Percentiles rank a stretch among this genome's conserved stretches.
phyloP scores from a whole-genome alignment of 768 basidiomycete species.

The Cantharellus cinnabarinus region DNA sequence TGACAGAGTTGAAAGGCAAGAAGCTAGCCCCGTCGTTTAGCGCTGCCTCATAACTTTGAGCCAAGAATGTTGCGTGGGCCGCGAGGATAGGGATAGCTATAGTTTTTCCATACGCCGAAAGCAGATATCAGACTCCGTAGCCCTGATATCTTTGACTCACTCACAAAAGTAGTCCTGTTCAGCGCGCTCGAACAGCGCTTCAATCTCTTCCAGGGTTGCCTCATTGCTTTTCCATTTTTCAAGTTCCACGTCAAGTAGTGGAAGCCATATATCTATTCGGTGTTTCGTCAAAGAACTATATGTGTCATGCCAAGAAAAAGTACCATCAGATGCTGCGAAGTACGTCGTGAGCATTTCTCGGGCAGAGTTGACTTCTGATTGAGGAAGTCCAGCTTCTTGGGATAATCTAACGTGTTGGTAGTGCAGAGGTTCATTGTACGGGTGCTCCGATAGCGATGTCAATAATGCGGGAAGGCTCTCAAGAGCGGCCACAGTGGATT shows the following conservation, averaged over 20 bases:
- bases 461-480: constrained; percentile 2
- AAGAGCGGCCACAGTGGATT: background rate
- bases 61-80: constrained; percentile 1
- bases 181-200: constrained; percentile 5
- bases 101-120: background rate
- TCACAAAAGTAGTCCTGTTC: constrained; percentile 7
- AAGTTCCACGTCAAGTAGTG: constrained; percentile 2
- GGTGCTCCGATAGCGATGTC: constrained; percentile 1
- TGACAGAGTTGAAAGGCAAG: constrained; percentile 1
- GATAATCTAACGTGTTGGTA: constrained; percentile 2
- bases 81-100: constrained; percentile 7
- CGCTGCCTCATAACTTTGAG: background rate
- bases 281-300: background rate
- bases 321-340: constrained; percentile 5
- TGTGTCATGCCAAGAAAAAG: background rate
- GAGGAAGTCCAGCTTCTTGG: background rate
- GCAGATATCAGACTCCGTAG: background rate
- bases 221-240: background rate
- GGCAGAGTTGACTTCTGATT: constrained; percentile 3
- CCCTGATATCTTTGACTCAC: background rate
- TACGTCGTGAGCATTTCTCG: constrained; percentile 2
- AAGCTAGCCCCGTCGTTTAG: background rate
- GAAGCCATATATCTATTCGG: constrained; percentile 5
- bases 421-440: constrained; percentile 4
- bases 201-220: background rate